phyloP scores from a whole-genome alignment of 208 protist genomes.

The Trypanosoma melophagium region DNA sequence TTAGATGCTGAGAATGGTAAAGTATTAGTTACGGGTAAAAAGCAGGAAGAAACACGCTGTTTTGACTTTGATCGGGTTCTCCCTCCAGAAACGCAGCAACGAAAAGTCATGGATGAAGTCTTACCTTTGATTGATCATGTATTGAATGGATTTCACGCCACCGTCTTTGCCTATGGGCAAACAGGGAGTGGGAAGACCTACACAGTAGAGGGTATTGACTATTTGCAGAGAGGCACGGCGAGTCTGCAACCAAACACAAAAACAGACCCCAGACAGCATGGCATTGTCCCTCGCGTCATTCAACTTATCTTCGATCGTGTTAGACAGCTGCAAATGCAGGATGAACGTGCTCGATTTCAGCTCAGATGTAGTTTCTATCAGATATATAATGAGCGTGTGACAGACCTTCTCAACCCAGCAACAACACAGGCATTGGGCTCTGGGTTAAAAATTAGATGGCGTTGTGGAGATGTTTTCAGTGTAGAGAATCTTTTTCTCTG shows the following conservation, averaged over 20 bases:
- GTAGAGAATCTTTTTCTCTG: slow-evolving; percentile 89
- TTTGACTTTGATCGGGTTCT: slow-evolving; percentile 85
- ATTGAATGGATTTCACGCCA: slow-evolving; percentile 84
- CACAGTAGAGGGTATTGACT: slow-evolving; percentile 85
- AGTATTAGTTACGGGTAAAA: slow-evolving; percentile 12
- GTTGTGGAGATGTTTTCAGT: slow-evolving; percentile 65
- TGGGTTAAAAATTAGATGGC: slow-evolving; percentile 63
- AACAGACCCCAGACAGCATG: slow-evolving; percentile 44
- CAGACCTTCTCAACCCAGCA: slow-evolving; percentile 68
- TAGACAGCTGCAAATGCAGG: slow-evolving; percentile 35
- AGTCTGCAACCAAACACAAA: background rate
- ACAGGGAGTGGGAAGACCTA: slow-evolving; percentile 91
- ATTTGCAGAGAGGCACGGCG: slow-evolving; percentile 23
- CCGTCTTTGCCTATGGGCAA: slow-evolving; percentile 90
- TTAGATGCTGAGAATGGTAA: slow-evolving; percentile 30
- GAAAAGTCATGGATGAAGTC: slow-evolving; percentile 63
- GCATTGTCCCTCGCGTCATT: slow-evolving; percentile 76
- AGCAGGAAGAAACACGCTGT: slow-evolving; percentile 29
- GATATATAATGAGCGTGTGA: slow-evolving; percentile 91
- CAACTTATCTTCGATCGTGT: slow-evolving; percentile 81
- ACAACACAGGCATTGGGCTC: background rate
- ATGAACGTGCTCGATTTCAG: slow-evolving; percentile 49
- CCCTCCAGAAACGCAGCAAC: slow-evolving; percentile 45
- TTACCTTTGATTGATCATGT: slow-evolving; percentile 80
- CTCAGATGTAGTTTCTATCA: slow-evolving; percentile 88